Base-by-base conservation (phyloP, 202 grass and related monocot species). In the Saccharum hybrid region DNA sequence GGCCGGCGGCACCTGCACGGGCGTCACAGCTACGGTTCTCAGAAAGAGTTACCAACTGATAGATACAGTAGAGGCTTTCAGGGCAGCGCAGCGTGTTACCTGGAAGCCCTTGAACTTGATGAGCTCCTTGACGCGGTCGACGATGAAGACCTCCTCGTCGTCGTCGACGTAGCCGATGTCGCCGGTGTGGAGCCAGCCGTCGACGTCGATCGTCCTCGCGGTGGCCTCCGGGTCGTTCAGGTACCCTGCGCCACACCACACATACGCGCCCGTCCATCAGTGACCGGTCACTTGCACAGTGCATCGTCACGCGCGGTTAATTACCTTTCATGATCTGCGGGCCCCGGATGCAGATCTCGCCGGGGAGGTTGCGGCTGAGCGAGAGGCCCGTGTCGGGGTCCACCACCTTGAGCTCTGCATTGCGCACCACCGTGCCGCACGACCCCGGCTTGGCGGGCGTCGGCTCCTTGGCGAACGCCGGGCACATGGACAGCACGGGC, bases 51-150 rank as follows among this genome's bases (percentile, higher is more conserved):
- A 1, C 33, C 43, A 12, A 46, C 43, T 46, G 10, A 46, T 33
- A 7, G 38, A 39, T 46, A 46, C 42, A 49, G 46, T 49, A 49
- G 46, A 49, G 45, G 46, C 13, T 51, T 51, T 14, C 13, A 48
- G 45, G 45, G 11, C 45, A 5, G 46, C 12, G 46, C 46, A 4
- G 4, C 15, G 46, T 52, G 49, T 59, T 82, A 97, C 94, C 88
- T 95, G 93, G 79, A 98, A 98, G 5, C 92, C 96, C 74, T 95
- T 95, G 89, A 87, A 94, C 68, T 98, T 98, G 89, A 98, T 98
- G 85, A 98, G 91, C 93, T 98, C 96, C 89, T 98, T 98, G 77
- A 92, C 93, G 52, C 96, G 91, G 79, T 98, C 96, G 49, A 98
- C 83, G 86, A 98, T 94, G 89, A 98, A 98, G 33, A 98, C 93